These are phyloP conservation scores for Aristolochia fimbriata DNA, from an alignment of 164 flowering plant genomes.

Conservation along the genomic window DNA sequence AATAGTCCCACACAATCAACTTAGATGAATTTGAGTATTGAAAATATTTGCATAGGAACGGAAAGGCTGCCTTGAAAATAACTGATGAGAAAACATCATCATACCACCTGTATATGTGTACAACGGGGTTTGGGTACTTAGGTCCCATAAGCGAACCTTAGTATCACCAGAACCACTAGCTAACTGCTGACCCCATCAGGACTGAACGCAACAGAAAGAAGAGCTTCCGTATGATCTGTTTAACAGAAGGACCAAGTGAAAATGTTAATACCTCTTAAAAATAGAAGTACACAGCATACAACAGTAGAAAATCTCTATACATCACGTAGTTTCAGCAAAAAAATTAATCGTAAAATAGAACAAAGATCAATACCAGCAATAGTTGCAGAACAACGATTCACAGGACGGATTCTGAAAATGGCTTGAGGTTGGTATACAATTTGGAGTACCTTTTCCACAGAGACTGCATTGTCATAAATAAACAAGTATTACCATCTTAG, in stretches of 20 bases:
- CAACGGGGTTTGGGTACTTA: slow-evolving; percentile 82
- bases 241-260: neutral
- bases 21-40: neutral
- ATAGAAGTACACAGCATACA: neutral
- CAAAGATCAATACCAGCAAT: slow-evolving; percentile 56
- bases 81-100: neutral
- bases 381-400: slow-evolving; percentile 86
- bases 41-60: neutral
- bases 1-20: too few relatives aligned
- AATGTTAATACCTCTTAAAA: neutral
- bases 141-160: slow-evolving; percentile 90
- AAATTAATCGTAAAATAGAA: neutral
- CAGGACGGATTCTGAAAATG: slow-evolving; percentile 83
- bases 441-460: slow-evolving; percentile 73
- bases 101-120: slow-evolving; percentile 91
- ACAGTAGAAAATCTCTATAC: neutral
- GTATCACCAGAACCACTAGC: slow-evolving; percentile 99
- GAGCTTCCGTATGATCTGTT: slow-evolving; percentile 89
- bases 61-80: neutral
- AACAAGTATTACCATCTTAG: neutral
- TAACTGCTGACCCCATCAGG: slow-evolving; percentile 84
- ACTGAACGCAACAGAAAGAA: slow-evolving; percentile 90
- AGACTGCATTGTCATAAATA: slow-evolving; percentile 38
- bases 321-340: neutral
- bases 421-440: slow-evolving; percentile 97